Conservation (phyloP, 345 rosid species). For the Cochlearia excelsa region DNA sequence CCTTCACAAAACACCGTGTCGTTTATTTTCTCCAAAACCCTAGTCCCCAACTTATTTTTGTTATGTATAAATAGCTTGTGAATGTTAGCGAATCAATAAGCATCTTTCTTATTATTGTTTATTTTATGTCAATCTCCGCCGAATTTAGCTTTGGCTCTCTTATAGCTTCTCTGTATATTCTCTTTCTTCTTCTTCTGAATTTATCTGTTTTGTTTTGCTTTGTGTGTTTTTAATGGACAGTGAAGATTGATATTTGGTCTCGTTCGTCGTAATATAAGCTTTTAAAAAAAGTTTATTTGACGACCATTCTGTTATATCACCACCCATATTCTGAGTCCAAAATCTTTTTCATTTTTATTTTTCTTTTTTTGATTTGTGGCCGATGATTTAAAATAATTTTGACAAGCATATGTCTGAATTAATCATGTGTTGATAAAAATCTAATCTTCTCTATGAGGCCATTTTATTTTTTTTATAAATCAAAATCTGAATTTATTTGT, state of each 20-base stretch:
- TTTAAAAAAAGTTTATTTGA: constrained; percentile 52
- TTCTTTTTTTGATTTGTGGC: constrained; percentile 31
- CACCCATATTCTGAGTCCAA: constrained; percentile 93
- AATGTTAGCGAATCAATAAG: too few relatives aligned
- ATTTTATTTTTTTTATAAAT: not conserved
- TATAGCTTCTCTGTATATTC: too few relatives aligned
- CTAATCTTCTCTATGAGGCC: constrained; percentile 10
- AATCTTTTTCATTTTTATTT: not conserved
- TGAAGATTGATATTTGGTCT: constrained; percentile 81
- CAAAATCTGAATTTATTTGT: too few relatives aligned
- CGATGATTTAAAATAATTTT: constrained; percentile 54
- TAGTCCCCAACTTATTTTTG: too few relatives aligned
- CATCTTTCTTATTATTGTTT: too few relatives aligned
- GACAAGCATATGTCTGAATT: constrained; percentile 97
- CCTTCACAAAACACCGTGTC: too few relatives aligned
- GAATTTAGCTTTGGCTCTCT: not conserved
- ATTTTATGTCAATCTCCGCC: not conserved
- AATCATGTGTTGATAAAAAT: not conserved
- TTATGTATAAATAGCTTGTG: too few relatives aligned
- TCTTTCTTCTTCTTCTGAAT: not conserved
- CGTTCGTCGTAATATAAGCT: constrained; percentile 96
- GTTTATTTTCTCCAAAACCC: too few relatives aligned
- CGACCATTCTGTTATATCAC: constrained; percentile 99
- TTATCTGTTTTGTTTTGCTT: not conserved
- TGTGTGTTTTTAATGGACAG: constrained; percentile 37